Conservation (phyloP, 2,329 filamentous ascomycete species). For the Nemania abortiva region DNA sequence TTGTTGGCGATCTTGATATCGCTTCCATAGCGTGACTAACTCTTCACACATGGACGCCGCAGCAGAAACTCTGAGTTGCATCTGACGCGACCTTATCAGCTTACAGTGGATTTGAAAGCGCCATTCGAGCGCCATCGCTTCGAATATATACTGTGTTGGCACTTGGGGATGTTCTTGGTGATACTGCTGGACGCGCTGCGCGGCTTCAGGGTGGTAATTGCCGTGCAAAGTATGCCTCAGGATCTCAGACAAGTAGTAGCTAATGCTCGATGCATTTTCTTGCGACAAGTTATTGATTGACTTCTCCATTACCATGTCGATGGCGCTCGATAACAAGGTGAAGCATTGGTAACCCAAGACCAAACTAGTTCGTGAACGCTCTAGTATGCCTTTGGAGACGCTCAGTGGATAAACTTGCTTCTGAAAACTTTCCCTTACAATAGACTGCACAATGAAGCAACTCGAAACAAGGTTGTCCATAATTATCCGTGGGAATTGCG, state of each 20-base stretch:
- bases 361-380: slow-evolving; percentile 53
- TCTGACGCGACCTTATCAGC: slow-evolving; percentile 84
- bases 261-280: slow-evolving; percentile 57
- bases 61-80: slow-evolving; percentile 88
- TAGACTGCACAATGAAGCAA: slow-evolving; percentile 45
- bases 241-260: slow-evolving; percentile 60
- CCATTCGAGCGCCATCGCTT: slow-evolving; percentile 73
- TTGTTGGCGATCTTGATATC: slow-evolving; percentile 61
- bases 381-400: slow-evolving; percentile 38
- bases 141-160: slow-evolving; percentile 55
- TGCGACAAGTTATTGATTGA: slow-evolving; percentile 63
- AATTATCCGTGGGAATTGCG: slow-evolving; percentile 59
- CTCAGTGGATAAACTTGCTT: slow-evolving; percentile 39
- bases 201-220: slow-evolving; percentile 52
- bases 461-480: slow-evolving; percentile 58
- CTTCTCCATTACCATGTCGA: slow-evolving; percentile 66
- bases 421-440: slow-evolving; percentile 50
- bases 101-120: slow-evolving; percentile 76
- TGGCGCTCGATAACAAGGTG: slow-evolving; percentile 55
- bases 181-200: slow-evolving; percentile 51
- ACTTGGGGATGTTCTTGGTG: slow-evolving; percentile 55
- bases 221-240: slow-evolving; percentile 57
- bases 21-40: slow-evolving; percentile 75
- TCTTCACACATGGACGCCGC: slow-evolving; percentile 79
- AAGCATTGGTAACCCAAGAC: slow-evolving; percentile 60